Conservation (phyloP, 345 rosid species). For the Triadica sebifera region DNA sequence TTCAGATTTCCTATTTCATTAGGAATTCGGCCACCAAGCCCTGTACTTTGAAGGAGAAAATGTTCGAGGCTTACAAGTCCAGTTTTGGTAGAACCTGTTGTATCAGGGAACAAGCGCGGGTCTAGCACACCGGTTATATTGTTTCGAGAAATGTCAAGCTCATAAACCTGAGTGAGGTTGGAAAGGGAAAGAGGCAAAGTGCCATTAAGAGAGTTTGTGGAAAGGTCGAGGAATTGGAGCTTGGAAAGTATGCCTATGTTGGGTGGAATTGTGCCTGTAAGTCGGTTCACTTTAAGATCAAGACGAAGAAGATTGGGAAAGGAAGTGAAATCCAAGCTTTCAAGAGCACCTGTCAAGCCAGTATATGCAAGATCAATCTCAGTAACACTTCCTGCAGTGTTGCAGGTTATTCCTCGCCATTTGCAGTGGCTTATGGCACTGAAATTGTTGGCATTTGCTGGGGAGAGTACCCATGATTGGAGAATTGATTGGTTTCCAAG, state of each 20-base stretch:
- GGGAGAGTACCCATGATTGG: slow-evolving; percentile 12
- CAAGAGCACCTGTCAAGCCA: slow-evolving; percentile 27
- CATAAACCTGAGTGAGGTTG: slow-evolving; percentile 29
- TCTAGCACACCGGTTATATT: slow-evolving; percentile 17
- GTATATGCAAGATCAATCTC: slow-evolving; percentile 21
- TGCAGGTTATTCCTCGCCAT: slow-evolving; percentile 17
- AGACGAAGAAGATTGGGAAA: slow-evolving; percentile 26
- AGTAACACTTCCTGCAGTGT: slow-evolving; percentile 11
- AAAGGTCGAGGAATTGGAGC: slow-evolving; percentile 26
- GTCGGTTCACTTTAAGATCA: slow-evolving; percentile 19
- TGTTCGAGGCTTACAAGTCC: slow-evolving; percentile 8
- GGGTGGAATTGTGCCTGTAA: slow-evolving; percentile 26
- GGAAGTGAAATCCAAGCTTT: slow-evolving; percentile 20
- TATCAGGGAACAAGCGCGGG: slow-evolving; percentile 14
- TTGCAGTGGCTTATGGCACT: slow-evolving; percentile 7
- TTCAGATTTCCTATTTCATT: slow-evolving; percentile 20
- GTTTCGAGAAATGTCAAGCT: slow-evolving; percentile 30
- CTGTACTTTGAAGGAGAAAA: slow-evolving; percentile 6
- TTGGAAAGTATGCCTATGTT: slow-evolving; percentile 27
- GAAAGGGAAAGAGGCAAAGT: slow-evolving; percentile 27
- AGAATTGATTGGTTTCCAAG: slow-evolving; percentile 14
- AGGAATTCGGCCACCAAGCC: slow-evolving; percentile 20
- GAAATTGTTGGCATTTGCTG: neutral
- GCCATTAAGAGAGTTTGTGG: slow-evolving; percentile 20
- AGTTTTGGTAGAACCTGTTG: neutral